A percentile compares a stretch with the other conserved stretches of the same genome.
Conservation (phyloP, 2,329 filamentous ascomycete genomes). For the Xylariomycetidae sp. region DNA sequence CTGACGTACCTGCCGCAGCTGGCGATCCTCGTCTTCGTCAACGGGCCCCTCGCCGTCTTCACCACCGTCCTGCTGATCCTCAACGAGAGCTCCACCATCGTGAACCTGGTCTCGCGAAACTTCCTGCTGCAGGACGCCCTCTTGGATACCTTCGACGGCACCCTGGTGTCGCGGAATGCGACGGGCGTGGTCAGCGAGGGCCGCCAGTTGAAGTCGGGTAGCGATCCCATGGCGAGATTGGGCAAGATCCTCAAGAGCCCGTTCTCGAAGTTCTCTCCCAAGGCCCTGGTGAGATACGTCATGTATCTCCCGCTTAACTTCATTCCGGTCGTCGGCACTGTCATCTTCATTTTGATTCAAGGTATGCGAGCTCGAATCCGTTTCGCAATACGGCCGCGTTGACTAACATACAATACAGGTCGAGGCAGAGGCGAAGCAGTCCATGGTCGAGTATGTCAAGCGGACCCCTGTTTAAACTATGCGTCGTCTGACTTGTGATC, state of each 20-base stretch:
- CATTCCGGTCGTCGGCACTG: conserved; percentile 81
- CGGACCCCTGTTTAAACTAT: no score
- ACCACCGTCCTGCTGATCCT: conserved; percentile 64
- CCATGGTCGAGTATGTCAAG: conserved; percentile 47
- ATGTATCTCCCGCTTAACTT: conserved; percentile 90
- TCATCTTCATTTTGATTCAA: conserved; percentile 73
- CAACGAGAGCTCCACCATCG: conserved; percentile 54
- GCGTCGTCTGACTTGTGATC: conserved; percentile 45
- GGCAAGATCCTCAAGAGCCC: conserved; percentile 53
- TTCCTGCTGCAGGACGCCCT: conserved; percentile 78
- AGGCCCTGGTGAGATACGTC: conserved; percentile 67
- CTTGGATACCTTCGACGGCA: conserved; percentile 83
- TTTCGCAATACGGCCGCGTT: not conserved
- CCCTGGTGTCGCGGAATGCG: conserved; percentile 45
- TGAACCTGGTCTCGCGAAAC: conserved; percentile 53
- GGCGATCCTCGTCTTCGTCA: conserved; percentile 75
- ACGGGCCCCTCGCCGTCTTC: conserved; percentile 73
- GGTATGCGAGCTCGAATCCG: conserved; percentile 34
- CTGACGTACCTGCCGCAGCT: conserved; percentile 84
- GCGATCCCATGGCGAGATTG: conserved; percentile 49
- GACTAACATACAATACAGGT: conserved; percentile 27
- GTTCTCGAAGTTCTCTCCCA: conserved; percentile 50
- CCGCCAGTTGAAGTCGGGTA: conserved; percentile 61
- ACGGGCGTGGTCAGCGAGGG: conserved; percentile 64
- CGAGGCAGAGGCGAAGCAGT: conserved; percentile 41